A percentile compares a stretch with the other conserved stretches of the same genome.
Evolutionary conservation across 306 rosid species (phyloP).

Genomic region (Inga laurina): DNA sequence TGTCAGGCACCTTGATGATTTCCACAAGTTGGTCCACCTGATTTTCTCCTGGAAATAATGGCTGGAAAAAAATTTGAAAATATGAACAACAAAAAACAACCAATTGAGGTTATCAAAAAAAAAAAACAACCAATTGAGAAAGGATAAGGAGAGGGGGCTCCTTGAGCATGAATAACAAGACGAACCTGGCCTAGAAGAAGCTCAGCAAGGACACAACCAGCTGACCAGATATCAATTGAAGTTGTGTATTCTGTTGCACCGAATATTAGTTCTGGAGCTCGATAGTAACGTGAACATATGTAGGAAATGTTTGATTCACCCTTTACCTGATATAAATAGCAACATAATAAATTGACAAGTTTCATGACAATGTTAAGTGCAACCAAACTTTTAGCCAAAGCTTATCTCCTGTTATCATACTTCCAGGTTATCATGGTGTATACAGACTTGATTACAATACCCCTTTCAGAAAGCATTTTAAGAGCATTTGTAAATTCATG

Average conservation of each 20-base stretch:
- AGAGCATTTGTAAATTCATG: constrained; percentile 6
- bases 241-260: constrained; percentile 95
- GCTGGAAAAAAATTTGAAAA: constrained; percentile 60
- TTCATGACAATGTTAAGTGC: constrained; percentile 1
- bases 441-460: constrained; percentile 1
- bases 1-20: constrained; percentile 83
- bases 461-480: constrained; percentile 17
- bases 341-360: not conserved
- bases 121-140: constrained; percentile 17
- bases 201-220: constrained; percentile 99
- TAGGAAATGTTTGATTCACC: constrained; percentile 91
- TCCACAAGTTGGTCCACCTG: constrained; percentile 96
- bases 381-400: constrained; percentile 27
- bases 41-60: constrained; percentile 93
- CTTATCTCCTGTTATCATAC: not conserved
- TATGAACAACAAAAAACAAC: constrained; percentile 28
- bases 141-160: not conserved
- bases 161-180: constrained; percentile 28
- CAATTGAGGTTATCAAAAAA: no score
- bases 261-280: constrained; percentile 98
- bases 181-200: constrained; percentile 92
- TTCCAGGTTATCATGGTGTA: constrained; percentile 14
- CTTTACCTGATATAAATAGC: constrained; percentile 56
- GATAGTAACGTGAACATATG: constrained; percentile 96
- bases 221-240: constrained; percentile 94